Percentiles rank a stretch among this genome's conserved stretches.
These are phyloP conservation scores for Lentinula sp. DNA, from an alignment of 768 basidiomycete genomes.

Conservation along the genomic window DNA sequence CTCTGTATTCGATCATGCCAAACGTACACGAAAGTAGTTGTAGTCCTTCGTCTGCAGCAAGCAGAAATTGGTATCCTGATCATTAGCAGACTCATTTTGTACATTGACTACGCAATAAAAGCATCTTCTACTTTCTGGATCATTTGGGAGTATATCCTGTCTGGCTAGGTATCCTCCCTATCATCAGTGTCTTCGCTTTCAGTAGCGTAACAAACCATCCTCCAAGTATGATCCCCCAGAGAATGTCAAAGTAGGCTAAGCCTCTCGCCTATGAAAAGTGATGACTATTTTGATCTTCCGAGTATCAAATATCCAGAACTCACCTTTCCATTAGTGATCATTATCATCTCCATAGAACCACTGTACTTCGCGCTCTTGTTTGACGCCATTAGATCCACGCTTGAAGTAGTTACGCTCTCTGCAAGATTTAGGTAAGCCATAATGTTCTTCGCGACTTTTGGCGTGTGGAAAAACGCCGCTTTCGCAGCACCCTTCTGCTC, in stretches of 20 bases:
- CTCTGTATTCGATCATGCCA: no score
- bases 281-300: neutral
- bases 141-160: neutral
- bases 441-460: constrained; percentile 44
- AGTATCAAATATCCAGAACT: neutral
- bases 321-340: constrained; percentile 49
- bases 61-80: no score
- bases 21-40: no score
- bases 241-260: constrained; percentile 32
- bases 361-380: constrained; percentile 38
- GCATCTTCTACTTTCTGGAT: neutral
- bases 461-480: constrained; percentile 33
- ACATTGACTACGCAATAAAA: no score
- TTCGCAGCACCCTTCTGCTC: constrained; percentile 60
- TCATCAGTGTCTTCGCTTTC: constrained; percentile 32
- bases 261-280: constrained; percentile 29
- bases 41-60: no score
- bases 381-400: constrained; percentile 35
- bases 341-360: constrained; percentile 46
- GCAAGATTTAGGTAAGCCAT: constrained; percentile 32
- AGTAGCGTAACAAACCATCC: constrained; percentile 31
- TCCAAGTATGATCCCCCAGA: constrained; percentile 44
- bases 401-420: constrained; percentile 30
- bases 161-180: neutral
- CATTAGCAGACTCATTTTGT: no score